phyloP scores from a whole-genome alignment of 2,329 filamentous ascomycete genomes.

The Ceratocystis cacaofunesta region DNA sequence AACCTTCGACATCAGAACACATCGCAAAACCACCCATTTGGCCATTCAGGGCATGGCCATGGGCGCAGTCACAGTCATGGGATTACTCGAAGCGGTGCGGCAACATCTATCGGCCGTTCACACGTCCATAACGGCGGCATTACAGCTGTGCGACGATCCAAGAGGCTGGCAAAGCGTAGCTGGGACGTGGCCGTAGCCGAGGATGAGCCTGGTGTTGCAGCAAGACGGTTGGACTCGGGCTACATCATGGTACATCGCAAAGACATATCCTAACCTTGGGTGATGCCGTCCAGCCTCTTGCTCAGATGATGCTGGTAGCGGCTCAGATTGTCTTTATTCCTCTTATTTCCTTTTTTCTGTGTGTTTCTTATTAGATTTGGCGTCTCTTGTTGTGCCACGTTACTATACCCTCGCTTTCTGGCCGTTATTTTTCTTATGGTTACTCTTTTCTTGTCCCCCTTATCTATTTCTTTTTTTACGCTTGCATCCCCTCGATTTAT shows the following conservation, averaged over 20 bases:
- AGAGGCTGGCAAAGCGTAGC: conserved; percentile 7
- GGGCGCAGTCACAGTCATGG: background rate
- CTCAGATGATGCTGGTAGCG: background rate
- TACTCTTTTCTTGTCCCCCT: background rate
- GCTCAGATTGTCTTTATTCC: conserved; percentile 7
- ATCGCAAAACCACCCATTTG: background rate
- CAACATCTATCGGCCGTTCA: background rate
- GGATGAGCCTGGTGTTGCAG: conserved; percentile 1
- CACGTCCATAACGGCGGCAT: background rate
- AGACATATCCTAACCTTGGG: conserved; percentile 32
- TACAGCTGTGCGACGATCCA: conserved; percentile 1
- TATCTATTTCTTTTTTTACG: background rate
- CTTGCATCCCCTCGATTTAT: background rate
- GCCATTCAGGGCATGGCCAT: background rate
- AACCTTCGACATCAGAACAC: background rate
- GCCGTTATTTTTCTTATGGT: background rate
- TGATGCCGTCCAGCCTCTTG: background rate
- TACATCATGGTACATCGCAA: conserved; percentile 39
- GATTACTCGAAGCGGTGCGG: background rate
- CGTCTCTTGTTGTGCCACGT: conserved; percentile 13
- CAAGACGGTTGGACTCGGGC: conserved; percentile 22
- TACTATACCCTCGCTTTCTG: conserved; percentile 9
- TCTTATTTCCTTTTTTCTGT: conserved; percentile 8
- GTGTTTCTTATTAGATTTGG: conserved; percentile 1
- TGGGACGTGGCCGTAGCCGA: conserved; percentile 8